phyloP scores from a whole-genome alignment of 2,329 filamentous ascomycete genomes.

The Parafenestella ontariensis region DNA sequence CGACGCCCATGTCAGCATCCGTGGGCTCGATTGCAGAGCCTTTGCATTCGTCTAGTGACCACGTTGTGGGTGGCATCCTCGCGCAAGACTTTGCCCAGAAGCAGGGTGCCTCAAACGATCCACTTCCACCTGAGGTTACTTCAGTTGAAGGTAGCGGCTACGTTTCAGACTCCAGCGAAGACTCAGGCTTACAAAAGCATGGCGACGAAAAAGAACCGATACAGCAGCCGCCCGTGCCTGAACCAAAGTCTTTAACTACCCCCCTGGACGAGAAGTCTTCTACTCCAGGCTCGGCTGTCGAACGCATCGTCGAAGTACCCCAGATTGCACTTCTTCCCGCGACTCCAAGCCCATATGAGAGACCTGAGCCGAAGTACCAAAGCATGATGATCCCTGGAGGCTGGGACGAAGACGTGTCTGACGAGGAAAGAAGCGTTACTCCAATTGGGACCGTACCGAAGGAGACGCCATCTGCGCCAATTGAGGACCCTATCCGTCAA shows the following conservation, averaged over 20 bases:
- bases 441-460: background rate
- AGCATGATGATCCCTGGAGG: conserved; percentile 38
- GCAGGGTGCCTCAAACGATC: conserved; percentile 57
- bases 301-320: conserved; percentile 34
- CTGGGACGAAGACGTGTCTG: conserved; percentile 41
- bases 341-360: conserved; percentile 41
- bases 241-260: conserved; percentile 39
- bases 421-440: background rate
- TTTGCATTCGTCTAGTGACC: conserved; percentile 66
- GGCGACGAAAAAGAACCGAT: conserved; percentile 12
- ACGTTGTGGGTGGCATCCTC: conserved; percentile 64
- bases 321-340: conserved; percentile 46
- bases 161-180: conserved; percentile 62
- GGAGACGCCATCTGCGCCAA: background rate
- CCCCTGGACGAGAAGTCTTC: conserved; percentile 20
- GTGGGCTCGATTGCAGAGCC: conserved; percentile 44
- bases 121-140: conserved; percentile 73
- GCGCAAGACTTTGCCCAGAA: conserved; percentile 62
- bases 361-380: conserved; percentile 33
- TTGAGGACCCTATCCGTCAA: conserved; percentile 10
- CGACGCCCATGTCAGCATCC: conserved; percentile 45
- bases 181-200: conserved; percentile 17
- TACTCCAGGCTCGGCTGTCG: conserved; percentile 5
- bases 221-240: conserved; percentile 21
- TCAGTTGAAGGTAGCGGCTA: conserved; percentile 72